These are phyloP conservation scores for Moricandia moricandioides DNA, from an alignment of 345 rosid species.

Conservation along the genomic window DNA sequence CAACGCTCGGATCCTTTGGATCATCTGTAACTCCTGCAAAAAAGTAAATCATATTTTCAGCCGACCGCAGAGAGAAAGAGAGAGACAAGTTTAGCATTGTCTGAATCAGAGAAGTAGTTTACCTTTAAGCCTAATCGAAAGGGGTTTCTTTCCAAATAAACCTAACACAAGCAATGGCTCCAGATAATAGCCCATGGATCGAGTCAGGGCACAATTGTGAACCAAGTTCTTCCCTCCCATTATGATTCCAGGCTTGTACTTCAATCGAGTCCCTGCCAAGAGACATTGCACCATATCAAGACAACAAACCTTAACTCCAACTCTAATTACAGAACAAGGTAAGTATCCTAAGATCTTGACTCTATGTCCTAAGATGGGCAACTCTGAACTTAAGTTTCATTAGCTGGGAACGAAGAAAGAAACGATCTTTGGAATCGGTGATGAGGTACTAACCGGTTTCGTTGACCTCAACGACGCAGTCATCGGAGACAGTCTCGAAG, in stretches of 20 bases:
- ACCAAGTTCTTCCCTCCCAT: conserved; percentile 75
- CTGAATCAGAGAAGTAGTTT: neutral
- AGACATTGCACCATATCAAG: neutral
- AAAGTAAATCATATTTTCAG: neutral
- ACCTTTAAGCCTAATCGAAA: conserved; percentile 73
- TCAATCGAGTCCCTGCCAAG: conserved; percentile 55
- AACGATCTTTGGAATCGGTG: neutral
- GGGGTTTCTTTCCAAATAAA: conserved; percentile 67
- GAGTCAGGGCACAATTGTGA: conserved; percentile 67
- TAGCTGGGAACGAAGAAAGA: neutral
- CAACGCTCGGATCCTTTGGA: conserved; percentile 72
- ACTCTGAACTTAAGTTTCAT: neutral
- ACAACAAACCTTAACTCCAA: neutral
- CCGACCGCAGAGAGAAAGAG: neutral
- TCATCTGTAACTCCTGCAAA: conserved; percentile 83
- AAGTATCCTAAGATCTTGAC: neutral
- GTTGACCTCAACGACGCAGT: conserved; percentile 61
- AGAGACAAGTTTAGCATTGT: neutral
- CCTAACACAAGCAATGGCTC: conserved; percentile 81
- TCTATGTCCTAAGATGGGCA: neutral
- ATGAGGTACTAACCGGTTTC: conserved; percentile 58
- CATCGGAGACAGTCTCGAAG: conserved; percentile 66
- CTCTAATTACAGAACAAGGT: neutral
- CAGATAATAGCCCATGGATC: conserved; percentile 81
- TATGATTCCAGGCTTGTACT: conserved; percentile 79